These are phyloP conservation scores for Tolypocladium pustulatum DNA, from an alignment of 2,329 filamentous ascomycete species.

Conservation along the genomic window DNA sequence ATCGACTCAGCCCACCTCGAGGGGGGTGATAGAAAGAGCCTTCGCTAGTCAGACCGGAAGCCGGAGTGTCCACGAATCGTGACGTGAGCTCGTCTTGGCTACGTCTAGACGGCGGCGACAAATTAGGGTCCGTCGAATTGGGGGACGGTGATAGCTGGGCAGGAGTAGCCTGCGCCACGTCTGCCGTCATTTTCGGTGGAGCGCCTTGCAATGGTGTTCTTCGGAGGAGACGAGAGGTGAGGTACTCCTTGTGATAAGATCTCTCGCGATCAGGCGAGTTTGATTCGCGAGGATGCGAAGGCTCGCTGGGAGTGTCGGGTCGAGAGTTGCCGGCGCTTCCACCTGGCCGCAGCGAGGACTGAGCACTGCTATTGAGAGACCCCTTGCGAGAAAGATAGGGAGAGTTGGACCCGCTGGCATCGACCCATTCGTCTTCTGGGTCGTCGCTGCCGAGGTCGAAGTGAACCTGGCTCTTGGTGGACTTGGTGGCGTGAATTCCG, in stretches of 20 bases:
- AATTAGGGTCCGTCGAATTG: slow-evolving; percentile 15
- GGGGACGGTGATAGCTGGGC: slow-evolving; percentile 25
- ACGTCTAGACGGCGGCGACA: slow-evolving; percentile 17
- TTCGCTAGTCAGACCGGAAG: slow-evolving; percentile 37
- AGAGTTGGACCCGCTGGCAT: slow-evolving; percentile 53
- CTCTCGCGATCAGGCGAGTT: slow-evolving; percentile 28
- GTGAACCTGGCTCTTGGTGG: slow-evolving; percentile 43
- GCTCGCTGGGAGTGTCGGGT: slow-evolving; percentile 22
- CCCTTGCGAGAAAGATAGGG: slow-evolving; percentile 39
- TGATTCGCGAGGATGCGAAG: slow-evolving; percentile 5
- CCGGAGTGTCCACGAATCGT: slow-evolving; percentile 44
- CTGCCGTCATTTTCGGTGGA: slow-evolving; percentile 54
- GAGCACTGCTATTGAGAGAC: slow-evolving; percentile 38
- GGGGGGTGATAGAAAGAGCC: slow-evolving; percentile 39
- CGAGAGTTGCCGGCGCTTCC: slow-evolving; percentile 21
- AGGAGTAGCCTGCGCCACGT: slow-evolving; percentile 32
- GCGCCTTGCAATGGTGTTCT: slow-evolving; percentile 51
- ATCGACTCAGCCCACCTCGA: slow-evolving; percentile 17
- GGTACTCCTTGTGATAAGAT: slow-evolving; percentile 49
- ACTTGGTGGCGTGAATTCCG: slow-evolving; percentile 29
- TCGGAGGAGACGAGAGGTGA: slow-evolving; percentile 58
- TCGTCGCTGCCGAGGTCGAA: slow-evolving; percentile 50
- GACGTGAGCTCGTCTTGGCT: slow-evolving; percentile 43
- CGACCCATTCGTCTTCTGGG: slow-evolving; percentile 51
- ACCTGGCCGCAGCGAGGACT: slow-evolving; percentile 31